Conservation (phyloP, 2,329 filamentous ascomycete species). For the Emergomyces orientalis region DNA sequence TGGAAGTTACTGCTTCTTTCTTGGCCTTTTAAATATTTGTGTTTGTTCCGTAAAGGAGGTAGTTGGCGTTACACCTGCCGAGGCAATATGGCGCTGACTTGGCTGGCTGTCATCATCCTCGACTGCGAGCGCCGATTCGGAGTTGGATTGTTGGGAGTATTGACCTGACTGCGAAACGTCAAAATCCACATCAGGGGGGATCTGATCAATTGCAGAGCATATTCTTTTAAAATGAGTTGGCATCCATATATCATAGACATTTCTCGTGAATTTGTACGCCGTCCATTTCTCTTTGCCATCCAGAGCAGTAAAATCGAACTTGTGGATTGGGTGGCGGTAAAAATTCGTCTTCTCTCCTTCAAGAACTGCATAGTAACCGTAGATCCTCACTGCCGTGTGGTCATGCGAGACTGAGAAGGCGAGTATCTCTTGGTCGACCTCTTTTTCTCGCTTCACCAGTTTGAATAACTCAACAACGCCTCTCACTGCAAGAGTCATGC, state of each 20-base stretch:
- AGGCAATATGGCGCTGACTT: background rate
- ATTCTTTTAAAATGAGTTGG: slow-evolving; percentile 1
- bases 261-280: too few species aligned
- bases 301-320: too few species aligned
- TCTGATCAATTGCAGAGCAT: background rate
- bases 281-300: too few species aligned
- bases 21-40: slow-evolving; percentile 5
- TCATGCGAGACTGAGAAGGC: too few species aligned
- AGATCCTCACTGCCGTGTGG: too few species aligned
- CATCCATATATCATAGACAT: too few species aligned
- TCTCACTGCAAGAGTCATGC: slow-evolving; percentile 21
- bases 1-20: background rate
- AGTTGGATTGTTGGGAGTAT: background rate
- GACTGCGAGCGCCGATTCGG: background rate
- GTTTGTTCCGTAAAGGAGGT: slow-evolving; percentile 6
- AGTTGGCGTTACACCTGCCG: background rate
- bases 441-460: slow-evolving; percentile 16
- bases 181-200: background rate
- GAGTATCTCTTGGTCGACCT: too few species aligned
- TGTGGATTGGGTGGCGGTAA: too few species aligned
- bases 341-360: too few species aligned
- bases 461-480: slow-evolving; percentile 25
- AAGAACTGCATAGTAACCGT: too few species aligned
- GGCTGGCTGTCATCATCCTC: background rate
- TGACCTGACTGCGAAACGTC: slow-evolving; percentile 1